phyloP scores from a whole-genome alignment of 2,329 filamentous ascomycete species.

The Calonectria naviculata region DNA sequence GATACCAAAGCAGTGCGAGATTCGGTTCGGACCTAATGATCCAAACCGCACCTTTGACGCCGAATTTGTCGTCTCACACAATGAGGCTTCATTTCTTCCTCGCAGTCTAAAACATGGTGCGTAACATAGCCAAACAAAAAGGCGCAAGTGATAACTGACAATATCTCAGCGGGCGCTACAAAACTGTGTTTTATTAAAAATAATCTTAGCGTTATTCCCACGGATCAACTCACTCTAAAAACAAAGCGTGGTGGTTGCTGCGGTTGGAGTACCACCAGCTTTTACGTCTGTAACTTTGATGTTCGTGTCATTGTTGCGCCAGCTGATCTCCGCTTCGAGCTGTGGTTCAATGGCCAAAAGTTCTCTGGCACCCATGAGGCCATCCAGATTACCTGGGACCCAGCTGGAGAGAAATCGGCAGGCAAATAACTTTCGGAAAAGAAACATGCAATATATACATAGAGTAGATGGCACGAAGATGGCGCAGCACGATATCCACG shows the following conservation, averaged over 20 bases:
- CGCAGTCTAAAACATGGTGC: constrained; percentile 50
- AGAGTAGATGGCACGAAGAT: neutral
- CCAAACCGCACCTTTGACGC: constrained; percentile 50
- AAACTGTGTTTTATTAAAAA: constrained; percentile 54
- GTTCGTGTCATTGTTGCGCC: constrained; percentile 66
- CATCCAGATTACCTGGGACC: constrained; percentile 29
- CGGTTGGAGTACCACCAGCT: constrained; percentile 45
- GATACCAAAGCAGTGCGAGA: constrained; percentile 48
- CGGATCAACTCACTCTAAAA: constrained; percentile 51
- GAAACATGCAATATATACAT: neutral
- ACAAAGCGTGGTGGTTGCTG: constrained; percentile 43
- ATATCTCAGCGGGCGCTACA: constrained; percentile 45
- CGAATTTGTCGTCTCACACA: constrained; percentile 52
- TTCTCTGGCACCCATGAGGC: constrained; percentile 37
- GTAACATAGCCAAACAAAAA: constrained; percentile 3
- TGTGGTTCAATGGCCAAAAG: constrained; percentile 49
- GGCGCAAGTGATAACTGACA: neutral
- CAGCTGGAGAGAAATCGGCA: neutral
- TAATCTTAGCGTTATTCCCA: constrained; percentile 52
- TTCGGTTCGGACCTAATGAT: constrained; percentile 46
- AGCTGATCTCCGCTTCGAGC: constrained; percentile 61
- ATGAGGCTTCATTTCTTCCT: constrained; percentile 49
- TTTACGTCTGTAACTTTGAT: constrained; percentile 56
- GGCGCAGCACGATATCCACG: neutral
- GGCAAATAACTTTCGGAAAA: neutral